phyloP scores from a whole-genome alignment of 2,329 filamentous ascomycete species.

The Fusarium sulawesiense region DNA sequence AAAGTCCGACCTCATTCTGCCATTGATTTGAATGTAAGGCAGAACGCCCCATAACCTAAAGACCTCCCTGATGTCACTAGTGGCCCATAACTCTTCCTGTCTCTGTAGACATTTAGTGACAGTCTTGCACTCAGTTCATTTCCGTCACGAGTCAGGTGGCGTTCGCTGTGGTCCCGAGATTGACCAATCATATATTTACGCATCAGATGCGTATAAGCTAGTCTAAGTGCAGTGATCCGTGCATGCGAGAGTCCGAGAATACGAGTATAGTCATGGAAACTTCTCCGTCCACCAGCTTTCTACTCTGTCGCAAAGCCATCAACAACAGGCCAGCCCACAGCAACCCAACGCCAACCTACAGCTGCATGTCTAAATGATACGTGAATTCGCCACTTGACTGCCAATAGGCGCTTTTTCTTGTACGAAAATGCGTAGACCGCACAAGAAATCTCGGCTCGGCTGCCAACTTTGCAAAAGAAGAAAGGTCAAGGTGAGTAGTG shows the following conservation, averaged over 20 bases:
- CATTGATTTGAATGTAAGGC: not conserved
- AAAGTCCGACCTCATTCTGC: not conserved
- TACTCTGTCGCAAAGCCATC: not conserved
- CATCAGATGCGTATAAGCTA: not conserved
- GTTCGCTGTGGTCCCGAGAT: not conserved
- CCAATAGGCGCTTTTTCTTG: accelerated
- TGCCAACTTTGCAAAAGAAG: not conserved
- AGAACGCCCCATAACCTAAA: no score
- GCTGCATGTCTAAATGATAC: not conserved
- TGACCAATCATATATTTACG: not conserved
- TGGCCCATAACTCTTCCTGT: no score
- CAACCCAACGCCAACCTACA: not conserved
- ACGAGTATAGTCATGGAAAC: no score
- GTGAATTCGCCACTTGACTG: not conserved
- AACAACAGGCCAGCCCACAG: not conserved
- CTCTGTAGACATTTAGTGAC: accelerated
- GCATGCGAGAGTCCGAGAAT: not conserved
- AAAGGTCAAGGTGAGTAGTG: not conserved
- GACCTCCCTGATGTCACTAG: no score
- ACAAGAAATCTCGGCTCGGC: not conserved
- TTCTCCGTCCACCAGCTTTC: not conserved
- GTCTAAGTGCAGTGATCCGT: not conserved
- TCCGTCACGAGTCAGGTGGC: not conserved
- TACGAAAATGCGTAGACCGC: not conserved
- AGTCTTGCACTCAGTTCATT: no score